Percentiles rank a stretch among this genome's conserved stretches.
phyloP scores from a whole-genome alignment of 768 basidiomycete genomes.

The Tubosaeta sp. region DNA sequence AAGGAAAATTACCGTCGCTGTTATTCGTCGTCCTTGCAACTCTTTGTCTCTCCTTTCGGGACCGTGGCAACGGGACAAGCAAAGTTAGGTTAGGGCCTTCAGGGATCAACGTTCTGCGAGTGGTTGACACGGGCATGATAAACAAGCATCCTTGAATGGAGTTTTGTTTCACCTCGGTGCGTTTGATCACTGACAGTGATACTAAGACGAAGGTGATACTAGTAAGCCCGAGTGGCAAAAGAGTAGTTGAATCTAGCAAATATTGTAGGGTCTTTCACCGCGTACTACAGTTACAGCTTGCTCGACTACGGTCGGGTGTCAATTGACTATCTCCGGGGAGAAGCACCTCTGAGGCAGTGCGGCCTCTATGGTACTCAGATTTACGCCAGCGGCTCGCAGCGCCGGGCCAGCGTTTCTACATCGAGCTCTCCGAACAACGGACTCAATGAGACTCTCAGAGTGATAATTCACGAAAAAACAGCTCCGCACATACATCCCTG shows the following conservation, averaged over 20 bases:
- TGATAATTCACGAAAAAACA: background rate
- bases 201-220: background rate
- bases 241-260: no score
- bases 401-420: background rate
- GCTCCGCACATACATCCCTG: no score
- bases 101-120: background rate
- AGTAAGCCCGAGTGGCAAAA: background rate
- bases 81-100: background rate
- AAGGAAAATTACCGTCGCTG: background rate
- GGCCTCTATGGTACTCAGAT: background rate
- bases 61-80: background rate
- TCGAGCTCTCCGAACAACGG: background rate
- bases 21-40: conserved; percentile 7
- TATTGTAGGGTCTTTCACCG: no score
- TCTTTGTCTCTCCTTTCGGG: conserved; percentile 7
- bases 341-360: background rate
- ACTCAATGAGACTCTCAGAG: background rate
- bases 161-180: background rate
- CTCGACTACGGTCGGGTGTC: background rate
- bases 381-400: background rate
- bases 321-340: background rate
- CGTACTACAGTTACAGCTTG: no score
- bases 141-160: background rate
- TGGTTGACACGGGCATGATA: background rate
- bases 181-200: background rate